phyloP scores from a whole-genome alignment of 495 filamentous ascomycete species.

The Aspergillus hancockii region DNA sequence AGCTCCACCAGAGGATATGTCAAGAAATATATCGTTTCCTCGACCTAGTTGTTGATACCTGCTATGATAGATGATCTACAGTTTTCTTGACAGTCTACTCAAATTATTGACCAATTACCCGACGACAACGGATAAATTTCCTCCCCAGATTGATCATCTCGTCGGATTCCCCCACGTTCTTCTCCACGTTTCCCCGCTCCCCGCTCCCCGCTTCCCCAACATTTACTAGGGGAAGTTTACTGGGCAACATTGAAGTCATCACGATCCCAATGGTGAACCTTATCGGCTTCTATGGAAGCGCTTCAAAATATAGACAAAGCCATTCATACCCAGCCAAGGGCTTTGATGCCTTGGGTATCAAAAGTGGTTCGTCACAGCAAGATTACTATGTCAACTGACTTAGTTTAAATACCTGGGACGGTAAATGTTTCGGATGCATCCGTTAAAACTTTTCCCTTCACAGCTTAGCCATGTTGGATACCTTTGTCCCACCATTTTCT shows the following conservation, averaged over 20 bases:
- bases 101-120: neutral
- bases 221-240: neutral
- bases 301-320: neutral
- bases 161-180: neutral
- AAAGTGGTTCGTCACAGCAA: neutral
- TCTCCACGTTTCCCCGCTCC: constrained; percentile 1
- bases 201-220: constrained; percentile 3
- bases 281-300: neutral
- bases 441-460: no score
- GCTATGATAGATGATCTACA: neutral
- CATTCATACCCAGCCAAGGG: neutral
- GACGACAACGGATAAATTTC: neutral
- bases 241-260: neutral
- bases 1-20: neutral
- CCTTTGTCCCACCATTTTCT: neutral
- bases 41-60: neutral
- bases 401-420: no score
- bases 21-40: neutral
- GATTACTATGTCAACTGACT: neutral
- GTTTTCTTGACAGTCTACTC: neutral
- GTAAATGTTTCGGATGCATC: no score
- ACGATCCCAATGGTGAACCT: neutral
- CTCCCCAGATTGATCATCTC: neutral
- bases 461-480: no score
- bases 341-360: neutral